Base-by-base conservation (phyloP, 352 stramenopile genomes). In the Globisporangium viniferum region DNA sequence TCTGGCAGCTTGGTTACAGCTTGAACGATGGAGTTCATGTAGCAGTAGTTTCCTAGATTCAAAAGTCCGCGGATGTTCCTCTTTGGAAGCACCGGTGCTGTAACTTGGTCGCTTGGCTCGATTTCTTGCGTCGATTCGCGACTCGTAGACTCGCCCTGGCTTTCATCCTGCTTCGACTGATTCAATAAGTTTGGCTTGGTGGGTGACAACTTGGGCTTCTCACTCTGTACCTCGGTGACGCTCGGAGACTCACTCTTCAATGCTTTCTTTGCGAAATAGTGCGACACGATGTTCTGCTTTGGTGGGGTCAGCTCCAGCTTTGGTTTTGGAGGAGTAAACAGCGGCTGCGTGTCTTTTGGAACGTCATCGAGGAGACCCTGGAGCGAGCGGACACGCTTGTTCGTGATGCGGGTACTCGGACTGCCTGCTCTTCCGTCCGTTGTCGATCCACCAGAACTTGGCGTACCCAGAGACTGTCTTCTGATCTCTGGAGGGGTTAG, bases 21-120 rank as follows among this genome's bases (percentile, higher is more conserved):
- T 59, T 96, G 89, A 10, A 98, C 67, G 27, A 98, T 98, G 14
- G 90, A 89, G 73, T 99, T 99, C 82, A 99, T 95, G 70, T 97
- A 97, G 74, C 89, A 97, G 64, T 90, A 94, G 67, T 97, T 94
- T 62, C 96, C 96, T 18, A 99, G 74, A 72, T 99, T 99, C 22
- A 97, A 69, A 22, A 99, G 77, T n/a, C 96, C 96, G 44, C 94
- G 88, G n/a, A 72, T 75, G 24, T 60, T 59, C 18, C 46, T 59
- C 5, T 48, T 67, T 33, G 60, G 66, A 51, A 63, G 10, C 1
- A 29, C 9, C 7, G 39, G 27, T 4, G 31, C 18, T 27, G 55
- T 15, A 7, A 22, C 20, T 22, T 64, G 41, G 15, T 71, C 59
- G 9, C 51, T 44, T 31, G 54, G 4, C 14, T 71, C 64, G 33